These are phyloP conservation scores for Auricularia sp. DNA, from an alignment of 768 basidiomycete species.

Conservation along the genomic window DNA sequence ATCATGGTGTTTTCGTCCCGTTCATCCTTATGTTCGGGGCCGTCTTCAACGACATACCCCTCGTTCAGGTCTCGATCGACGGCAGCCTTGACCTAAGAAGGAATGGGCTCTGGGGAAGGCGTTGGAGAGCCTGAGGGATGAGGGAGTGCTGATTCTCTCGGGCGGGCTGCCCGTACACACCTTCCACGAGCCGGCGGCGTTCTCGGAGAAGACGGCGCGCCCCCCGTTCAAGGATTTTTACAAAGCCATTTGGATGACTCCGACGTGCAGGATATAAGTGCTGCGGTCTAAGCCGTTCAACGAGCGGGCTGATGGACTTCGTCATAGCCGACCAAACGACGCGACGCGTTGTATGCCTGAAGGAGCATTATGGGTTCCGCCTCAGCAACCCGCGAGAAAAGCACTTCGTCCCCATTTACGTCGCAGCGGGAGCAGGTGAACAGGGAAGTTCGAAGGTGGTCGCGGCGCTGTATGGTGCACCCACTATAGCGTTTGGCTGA, in stretches of 20 bases:
- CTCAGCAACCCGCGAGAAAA: conserved; percentile 67
- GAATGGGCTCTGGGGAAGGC: conserved; percentile 62
- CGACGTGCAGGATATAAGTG: conserved; percentile 37
- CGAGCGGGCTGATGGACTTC: conserved; percentile 3
- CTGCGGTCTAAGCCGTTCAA: background rate
- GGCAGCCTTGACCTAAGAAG: conserved; percentile 44
- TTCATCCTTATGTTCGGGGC: conserved; percentile 73
- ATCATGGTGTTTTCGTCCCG: conserved; percentile 75
- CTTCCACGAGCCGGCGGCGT: conserved; percentile 42
- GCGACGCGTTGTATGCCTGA: conserved; percentile 46
- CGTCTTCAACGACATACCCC: conserved; percentile 48
- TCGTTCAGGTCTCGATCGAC: conserved; percentile 65
- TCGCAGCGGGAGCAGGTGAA: conserved; percentile 66
- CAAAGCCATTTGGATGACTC: conserved; percentile 49
- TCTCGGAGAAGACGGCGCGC: conserved; percentile 39
- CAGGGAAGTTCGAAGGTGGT: conserved; percentile 13
- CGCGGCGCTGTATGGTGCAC: conserved; percentile 10
- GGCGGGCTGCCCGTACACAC: conserved; percentile 67
- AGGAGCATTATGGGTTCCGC: conserved; percentile 52
- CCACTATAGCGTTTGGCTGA: conserved; percentile 5
- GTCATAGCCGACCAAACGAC: conserved; percentile 39
- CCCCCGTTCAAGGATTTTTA: conserved; percentile 46
- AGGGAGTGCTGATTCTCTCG: conserved; percentile 34
- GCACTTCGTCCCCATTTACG: conserved; percentile 72
- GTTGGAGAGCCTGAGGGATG: conserved; percentile 46